These are phyloP conservation scores for Excoecaria agallocha DNA, from an alignment of 345 rosid genomes.

Conservation along the genomic window DNA sequence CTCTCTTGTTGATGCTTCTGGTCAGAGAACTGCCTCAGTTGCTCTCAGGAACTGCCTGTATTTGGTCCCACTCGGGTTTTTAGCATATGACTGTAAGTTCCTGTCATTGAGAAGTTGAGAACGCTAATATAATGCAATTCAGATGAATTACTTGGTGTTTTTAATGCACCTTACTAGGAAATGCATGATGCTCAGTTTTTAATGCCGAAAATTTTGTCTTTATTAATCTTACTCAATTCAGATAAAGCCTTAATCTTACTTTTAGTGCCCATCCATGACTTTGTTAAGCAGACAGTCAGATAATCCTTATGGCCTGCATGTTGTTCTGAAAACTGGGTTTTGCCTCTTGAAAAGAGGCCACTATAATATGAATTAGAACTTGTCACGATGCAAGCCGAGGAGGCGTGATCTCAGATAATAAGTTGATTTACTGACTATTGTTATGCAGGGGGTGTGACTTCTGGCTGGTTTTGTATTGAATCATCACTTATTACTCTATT, in stretches of 20 bases:
- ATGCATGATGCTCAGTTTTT: no score
- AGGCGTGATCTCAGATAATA: not conserved
- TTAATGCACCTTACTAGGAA: no score
- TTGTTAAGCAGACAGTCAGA: no score
- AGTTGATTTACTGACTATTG: not conserved
- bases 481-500: conserved; percentile 68
- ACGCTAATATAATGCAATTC: no score
- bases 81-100: conserved; percentile 88
- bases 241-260: no score
- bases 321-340: not conserved
- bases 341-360: not conserved
- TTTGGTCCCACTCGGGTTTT: conserved; percentile 73
- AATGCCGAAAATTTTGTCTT: no score
- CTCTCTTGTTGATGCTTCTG: conserved; percentile 79
- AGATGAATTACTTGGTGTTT: no score
- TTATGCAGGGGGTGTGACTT: conserved; percentile 72
- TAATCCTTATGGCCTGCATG: not conserved
- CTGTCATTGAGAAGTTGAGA: not conserved
- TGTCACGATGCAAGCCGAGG: not conserved
- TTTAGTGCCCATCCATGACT: no score
- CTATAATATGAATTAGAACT: not conserved
- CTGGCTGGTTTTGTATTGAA: conserved; percentile 81
- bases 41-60: conserved; percentile 81
- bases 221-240: no score
- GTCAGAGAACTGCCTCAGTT: conserved; percentile 76